Conservation (phyloP, 805 yeast species). For the Ogataea pini region DNA sequence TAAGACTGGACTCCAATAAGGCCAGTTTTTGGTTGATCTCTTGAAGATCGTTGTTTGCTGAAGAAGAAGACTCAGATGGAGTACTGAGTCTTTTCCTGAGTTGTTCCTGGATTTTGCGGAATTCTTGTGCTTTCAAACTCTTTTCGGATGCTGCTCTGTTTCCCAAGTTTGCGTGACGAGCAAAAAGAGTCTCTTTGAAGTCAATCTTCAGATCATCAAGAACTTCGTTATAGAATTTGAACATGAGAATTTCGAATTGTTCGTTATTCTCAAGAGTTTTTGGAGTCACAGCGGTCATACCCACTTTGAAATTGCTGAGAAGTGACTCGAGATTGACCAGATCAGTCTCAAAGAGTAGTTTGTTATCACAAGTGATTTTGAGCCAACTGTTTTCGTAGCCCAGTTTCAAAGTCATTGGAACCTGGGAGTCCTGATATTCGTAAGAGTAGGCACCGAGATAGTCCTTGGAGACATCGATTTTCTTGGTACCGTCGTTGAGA, state of each 20-base stretch:
- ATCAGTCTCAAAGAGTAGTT: constrained; percentile 66
- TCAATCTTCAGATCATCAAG: constrained; percentile 27
- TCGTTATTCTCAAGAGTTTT: constrained; percentile 43
- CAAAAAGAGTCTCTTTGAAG: constrained; percentile 28
- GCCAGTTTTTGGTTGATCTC: constrained; percentile 12
- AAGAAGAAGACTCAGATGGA: background rate
- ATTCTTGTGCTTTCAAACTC: constrained; percentile 8
- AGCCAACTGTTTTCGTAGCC: constrained; percentile 49
- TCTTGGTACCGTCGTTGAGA: constrained; percentile 57
- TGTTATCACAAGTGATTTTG: constrained; percentile 72
- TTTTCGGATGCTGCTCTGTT: constrained; percentile 25
- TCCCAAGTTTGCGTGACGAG: constrained; percentile 25
- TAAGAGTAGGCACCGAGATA: constrained; percentile 36
- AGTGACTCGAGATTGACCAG: constrained; percentile 46
- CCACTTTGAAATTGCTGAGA: constrained; percentile 45
- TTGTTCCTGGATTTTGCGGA: constrained; percentile 23
- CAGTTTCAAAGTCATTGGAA: constrained; percentile 68
- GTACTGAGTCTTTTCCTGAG: constrained; percentile 18
- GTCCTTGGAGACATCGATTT: constrained; percentile 28
- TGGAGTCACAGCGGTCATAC: constrained; percentile 52
- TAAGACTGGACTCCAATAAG: constrained; percentile 8
- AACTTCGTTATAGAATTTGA: constrained; percentile 56
- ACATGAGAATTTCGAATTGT: constrained; percentile 62
- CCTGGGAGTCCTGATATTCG: constrained; percentile 63
- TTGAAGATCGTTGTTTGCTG: background rate